phyloP scores from a whole-genome alignment of 306 rosid species.

The Cucurbita maxima region DNA sequence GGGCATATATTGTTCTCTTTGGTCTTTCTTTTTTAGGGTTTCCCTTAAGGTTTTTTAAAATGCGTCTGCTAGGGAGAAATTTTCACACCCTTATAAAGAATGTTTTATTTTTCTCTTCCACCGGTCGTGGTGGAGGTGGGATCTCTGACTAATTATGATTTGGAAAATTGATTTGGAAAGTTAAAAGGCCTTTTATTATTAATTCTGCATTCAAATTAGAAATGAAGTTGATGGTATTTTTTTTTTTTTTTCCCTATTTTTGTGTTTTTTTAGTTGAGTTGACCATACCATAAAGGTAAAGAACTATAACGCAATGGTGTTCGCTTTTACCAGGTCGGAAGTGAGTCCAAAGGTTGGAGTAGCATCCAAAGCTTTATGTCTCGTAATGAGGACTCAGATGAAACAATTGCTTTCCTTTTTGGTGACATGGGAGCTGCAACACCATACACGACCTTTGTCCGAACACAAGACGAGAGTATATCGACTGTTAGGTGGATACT shows the following conservation, averaged over 20 bases:
- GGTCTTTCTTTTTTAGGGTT: too few relatives aligned
- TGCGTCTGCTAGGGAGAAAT: too few relatives aligned
- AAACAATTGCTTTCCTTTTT: conserved; percentile 69
- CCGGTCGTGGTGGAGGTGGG: too few relatives aligned
- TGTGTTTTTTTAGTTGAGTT: background rate
- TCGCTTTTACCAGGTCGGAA: conserved; percentile 48
- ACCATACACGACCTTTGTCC: conserved; percentile 58
- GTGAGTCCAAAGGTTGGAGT: conserved; percentile 70
- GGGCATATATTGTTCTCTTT: too few relatives aligned
- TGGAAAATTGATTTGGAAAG: too few relatives aligned
- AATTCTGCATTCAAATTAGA: background rate
- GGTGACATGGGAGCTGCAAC: conserved; percentile 88
- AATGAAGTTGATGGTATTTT: background rate
- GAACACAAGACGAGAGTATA: conserved; percentile 74
- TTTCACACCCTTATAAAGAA: too few relatives aligned
- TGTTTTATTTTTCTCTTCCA: too few relatives aligned
- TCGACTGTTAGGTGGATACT: conserved; percentile 78
- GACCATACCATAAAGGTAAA: background rate
- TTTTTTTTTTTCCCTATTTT: background rate
- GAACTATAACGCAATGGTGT: background rate
- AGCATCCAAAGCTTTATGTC: conserved; percentile 51
- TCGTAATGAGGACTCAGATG: conserved; percentile 46
- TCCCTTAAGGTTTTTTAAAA: too few relatives aligned
- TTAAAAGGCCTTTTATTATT: background rate
- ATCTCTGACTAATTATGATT: background rate